Evolutionary conservation across 352 stramenopile species (phyloP).

Genomic region (Phytophthora palmivora): DNA sequence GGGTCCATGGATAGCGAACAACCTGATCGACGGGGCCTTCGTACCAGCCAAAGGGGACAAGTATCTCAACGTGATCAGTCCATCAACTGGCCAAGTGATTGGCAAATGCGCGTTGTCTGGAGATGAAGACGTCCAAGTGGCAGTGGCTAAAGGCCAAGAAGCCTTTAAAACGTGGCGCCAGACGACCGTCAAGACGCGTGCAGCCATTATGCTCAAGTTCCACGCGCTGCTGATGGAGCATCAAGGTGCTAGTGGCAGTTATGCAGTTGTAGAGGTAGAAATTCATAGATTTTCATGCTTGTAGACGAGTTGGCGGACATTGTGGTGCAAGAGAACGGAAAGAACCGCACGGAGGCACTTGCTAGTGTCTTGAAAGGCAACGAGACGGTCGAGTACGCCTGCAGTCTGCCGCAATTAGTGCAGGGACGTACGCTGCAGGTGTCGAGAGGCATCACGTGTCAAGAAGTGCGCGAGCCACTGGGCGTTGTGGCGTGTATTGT

Average conservation of each 20-base stretch:
- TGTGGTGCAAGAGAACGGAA: conserved; percentile 97
- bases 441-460: conserved; percentile 93
- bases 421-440: conserved; percentile 91
- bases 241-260: conserved; percentile 43
- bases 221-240: conserved; percentile 93
- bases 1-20: conserved; percentile 44
- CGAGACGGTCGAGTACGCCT: conserved; percentile 98
- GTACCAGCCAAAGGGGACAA: conserved; percentile 45
- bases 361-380: conserved; percentile 98
- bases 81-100: conserved; percentile 72
- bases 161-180: conserved; percentile 93
- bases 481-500: conserved; percentile 94
- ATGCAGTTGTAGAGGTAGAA: background rate
- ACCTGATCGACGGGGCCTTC: conserved; percentile 76
- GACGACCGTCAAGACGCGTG: conserved; percentile 95
- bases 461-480: conserved; percentile 93
- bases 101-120: conserved; percentile 85
- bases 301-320: conserved; percentile 91
- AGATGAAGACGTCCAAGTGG: conserved; percentile 83
- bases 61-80: conserved; percentile 74
- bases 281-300: background rate
- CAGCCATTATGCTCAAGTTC: conserved; percentile 97
- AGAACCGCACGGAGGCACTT: conserved; percentile 97
- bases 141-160: conserved; percentile 75
- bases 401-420: conserved; percentile 90